A percentile compares a stretch with the other conserved stretches of the same genome.
Conservation (phyloP, 139 green algal species). For the Chlamydomonas applanata region DNA sequence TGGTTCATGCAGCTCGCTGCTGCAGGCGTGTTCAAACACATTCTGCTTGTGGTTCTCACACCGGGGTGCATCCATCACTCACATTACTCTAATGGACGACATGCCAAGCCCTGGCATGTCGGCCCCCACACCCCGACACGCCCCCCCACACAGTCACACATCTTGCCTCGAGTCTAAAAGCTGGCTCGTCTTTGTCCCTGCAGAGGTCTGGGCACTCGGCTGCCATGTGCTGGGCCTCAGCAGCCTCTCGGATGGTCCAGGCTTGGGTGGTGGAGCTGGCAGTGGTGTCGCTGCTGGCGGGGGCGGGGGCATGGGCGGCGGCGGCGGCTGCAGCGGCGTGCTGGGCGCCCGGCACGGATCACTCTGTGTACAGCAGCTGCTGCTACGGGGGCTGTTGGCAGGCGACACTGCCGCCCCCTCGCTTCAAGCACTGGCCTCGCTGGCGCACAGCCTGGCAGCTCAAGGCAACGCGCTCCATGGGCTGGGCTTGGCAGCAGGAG, state of each 20-base stretch:
- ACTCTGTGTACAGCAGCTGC: conserved; percentile 71
- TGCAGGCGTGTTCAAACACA: too few relatives aligned
- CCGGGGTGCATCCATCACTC: too few relatives aligned
- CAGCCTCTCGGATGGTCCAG: too few relatives aligned
- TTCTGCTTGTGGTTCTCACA: too few relatives aligned
- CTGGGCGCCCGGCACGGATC: conserved; percentile 25
- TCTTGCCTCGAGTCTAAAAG: background rate
- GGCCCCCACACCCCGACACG: background rate
- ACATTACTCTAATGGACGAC: too few relatives aligned
- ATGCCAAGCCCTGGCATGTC: too few relatives aligned
- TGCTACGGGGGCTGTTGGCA: conserved; percentile 81
- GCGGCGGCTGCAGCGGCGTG: conserved; percentile 14
- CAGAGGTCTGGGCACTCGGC: conserved; percentile 33
- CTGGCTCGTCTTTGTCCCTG: background rate
- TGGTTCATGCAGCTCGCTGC: too few relatives aligned
- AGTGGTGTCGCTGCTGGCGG: conserved; percentile 23
- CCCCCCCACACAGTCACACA: background rate
- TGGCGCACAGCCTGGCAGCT: conserved; percentile 33
- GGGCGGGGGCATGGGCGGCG: background rate
- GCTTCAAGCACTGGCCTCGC: conserved; percentile 44
- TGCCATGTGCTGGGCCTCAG: conserved; percentile 20
- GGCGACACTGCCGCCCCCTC: conserved; percentile 56
- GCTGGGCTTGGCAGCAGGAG: background rate
- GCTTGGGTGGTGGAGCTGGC: too few relatives aligned
- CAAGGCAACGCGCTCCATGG: background rate